Evolutionary conservation across 2,329 filamentous ascomycete genomes (phyloP).

Genomic region (Colletotrichum agaves): DNA sequence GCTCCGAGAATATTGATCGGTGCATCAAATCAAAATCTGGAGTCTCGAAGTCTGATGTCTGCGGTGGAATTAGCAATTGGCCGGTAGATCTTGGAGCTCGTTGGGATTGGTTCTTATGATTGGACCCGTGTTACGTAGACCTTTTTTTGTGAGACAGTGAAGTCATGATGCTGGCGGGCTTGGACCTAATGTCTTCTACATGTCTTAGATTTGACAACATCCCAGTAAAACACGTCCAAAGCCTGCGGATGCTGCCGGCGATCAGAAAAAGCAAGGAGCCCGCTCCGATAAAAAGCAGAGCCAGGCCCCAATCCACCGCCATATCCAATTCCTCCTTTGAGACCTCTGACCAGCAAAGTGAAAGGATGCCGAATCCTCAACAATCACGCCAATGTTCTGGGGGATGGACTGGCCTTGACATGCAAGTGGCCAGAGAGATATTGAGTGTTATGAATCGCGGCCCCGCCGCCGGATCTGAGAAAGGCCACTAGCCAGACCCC

Average conservation of each 20-base stretch:
- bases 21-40: slow-evolving; percentile 41
- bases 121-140: slow-evolving; percentile 40
- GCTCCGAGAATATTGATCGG: slow-evolving; percentile 42
- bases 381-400: background rate
- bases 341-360: too few relatives aligned
- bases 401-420: background rate
- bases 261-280: background rate
- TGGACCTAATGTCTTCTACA: slow-evolving; percentile 50
- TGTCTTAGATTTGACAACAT: slow-evolving; percentile 46
- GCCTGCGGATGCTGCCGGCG: background rate
- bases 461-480: background rate
- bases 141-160: background rate
- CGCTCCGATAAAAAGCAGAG: slow-evolving; percentile 37
- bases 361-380: too few relatives aligned
- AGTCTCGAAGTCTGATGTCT: slow-evolving; percentile 41
- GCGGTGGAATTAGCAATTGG: background rate
- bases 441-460: background rate
- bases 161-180: background rate
- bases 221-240: slow-evolving; percentile 48
- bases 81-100: slow-evolving; percentile 18
- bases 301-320: background rate
- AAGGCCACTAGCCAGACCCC: background rate
- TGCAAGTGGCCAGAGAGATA: background rate
- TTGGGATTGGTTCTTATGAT: slow-evolving; percentile 47
- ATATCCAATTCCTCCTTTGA: too few relatives aligned